Evolutionary conservation across 1,284 basidiomycete species (phyloP).

Genomic region (Exobasidium rhododendri): DNA sequence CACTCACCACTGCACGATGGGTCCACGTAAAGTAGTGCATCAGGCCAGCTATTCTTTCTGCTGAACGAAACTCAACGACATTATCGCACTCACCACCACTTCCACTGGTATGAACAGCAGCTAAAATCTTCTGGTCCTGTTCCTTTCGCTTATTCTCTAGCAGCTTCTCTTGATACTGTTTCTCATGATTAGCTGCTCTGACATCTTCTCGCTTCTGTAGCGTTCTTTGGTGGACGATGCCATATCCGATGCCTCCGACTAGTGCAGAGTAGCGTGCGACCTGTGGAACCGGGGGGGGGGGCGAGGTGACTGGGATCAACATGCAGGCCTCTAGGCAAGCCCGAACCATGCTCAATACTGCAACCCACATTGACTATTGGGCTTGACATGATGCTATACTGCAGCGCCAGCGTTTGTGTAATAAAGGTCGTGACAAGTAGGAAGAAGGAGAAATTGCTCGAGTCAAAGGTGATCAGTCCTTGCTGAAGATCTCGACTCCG

Average conservation of each 20-base stretch:
- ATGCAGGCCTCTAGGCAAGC: background rate
- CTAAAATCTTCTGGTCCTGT: constrained; percentile 57
- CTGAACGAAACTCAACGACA: too few relatives aligned
- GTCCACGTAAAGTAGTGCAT: too few relatives aligned
- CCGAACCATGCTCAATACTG: background rate
- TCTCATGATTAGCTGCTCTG: constrained; percentile 63
- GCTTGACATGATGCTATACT: constrained; percentile 19
- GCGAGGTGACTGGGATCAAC: background rate
- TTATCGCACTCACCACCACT: constrained; percentile 12
- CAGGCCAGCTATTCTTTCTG: too few relatives aligned
- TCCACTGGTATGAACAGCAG: constrained; percentile 22
- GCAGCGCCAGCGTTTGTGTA: too few relatives aligned
- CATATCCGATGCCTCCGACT: constrained; percentile 81
- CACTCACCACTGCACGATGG: constrained; percentile 61
- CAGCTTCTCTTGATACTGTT: constrained; percentile 58
- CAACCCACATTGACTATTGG: constrained; percentile 49
- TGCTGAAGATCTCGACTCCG: too few relatives aligned
- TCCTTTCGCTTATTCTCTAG: constrained; percentile 73
- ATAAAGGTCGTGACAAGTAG: too few relatives aligned
- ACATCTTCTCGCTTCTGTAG: constrained; percentile 80
- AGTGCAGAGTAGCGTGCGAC: constrained; percentile 94
- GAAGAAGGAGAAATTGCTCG: too few relatives aligned
- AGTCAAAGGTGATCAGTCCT: too few relatives aligned
- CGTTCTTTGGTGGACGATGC: constrained; percentile 84
- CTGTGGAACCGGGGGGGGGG: constrained; percentile 57